Base-by-base conservation (phyloP, 2,329 filamentous ascomycete genomes). In the Xylariaceae sp. region DNA sequence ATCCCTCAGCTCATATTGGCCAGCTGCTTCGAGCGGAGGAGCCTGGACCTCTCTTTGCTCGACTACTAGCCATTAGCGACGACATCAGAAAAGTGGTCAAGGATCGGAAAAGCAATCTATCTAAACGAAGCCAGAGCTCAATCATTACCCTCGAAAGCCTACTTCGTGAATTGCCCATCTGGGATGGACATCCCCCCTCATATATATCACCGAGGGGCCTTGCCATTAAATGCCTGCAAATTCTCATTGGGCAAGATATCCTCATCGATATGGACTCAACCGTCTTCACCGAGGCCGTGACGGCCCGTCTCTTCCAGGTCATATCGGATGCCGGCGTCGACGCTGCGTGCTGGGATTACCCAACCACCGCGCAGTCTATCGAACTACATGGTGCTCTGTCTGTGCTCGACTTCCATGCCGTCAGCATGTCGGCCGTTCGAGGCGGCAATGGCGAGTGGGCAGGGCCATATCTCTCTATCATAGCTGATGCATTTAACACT, bases 31-130 rank as follows among this genome's bases (percentile, higher is more conserved):
- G 69, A 23, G 62, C 67, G 9, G 73, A 78, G 13, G 71, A 71
- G 7, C 64, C 79, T 15, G 67, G 74, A 3, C 55, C 59, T n/a
- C 64, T 83, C 28, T 60, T 89, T 9, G 62, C 65, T 27, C 66
- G 63, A 3, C 67, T 86, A 26, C 62, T 89, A 8, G 61, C 64
- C 2, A 57, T 63, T 12, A 55, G 70, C 9, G 63, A 69, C 11
- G 78, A 83, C 36, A 75, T 89, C 17, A 61, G 62, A n/a, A 62
- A 64, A 13, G 59, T 87, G n/a, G 73, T 74, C 1, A 76, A 73
- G 44, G 80, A 85, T 26, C 75, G 80, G 21, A 75, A 76, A 47
- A 76, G 65, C 41, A 88, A 88, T 48, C 70, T 89, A 55, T 82
- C 86, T 0, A 82, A 74, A 53, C 69, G 76, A 19, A 76, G 74